Evolutionary conservation across 2,329 filamentous ascomycete genomes (phyloP), one percentile per base, ranked within the genome.

Genomic region (Coniochaeta sp.): DNA sequence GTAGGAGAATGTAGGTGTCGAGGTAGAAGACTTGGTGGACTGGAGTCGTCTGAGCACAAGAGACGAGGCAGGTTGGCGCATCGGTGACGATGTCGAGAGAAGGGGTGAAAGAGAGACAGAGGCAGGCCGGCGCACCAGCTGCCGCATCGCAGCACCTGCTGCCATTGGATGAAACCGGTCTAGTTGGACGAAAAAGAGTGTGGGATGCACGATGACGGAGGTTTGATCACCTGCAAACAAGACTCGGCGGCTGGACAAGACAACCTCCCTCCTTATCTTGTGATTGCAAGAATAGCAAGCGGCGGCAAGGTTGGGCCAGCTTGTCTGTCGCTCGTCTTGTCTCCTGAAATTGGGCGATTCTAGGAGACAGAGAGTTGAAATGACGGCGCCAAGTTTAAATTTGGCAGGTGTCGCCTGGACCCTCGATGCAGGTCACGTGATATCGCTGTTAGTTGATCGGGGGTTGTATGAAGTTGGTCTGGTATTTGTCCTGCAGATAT

Each of bases 111-210:
- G 27, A 28, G 53, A 27, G 31, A 54, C 31, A 53, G 46, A 45
- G 31, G 30, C 22, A 24, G 22, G 52, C 55, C 51, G 54, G 55
- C 55, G 55, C 53, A 57, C 45, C 55, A 61, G 53, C 50, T 60
- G 56, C 53, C 55, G 60, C 58, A 48, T 18, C 26, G 45, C 45
- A 52, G 56, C n/a, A n/a, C n/a, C n/a, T n/a, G n/a, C 57, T 53
- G 53, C 53, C 18, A 49, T 53, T 51, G 33, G 52, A 49, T 55
- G 32, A 46, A 51, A 49, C 26, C 30, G 33, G 24, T 28, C n/a
- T 30, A 30, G 22, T 22, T n/a, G n/a, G n/a, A n/a, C n/a, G n/a
- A n/a, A n/a, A n/a, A n/a, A 46, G 27, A 30, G 33, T 22, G 16
- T 7, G 42, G 33, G 50, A 51, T 55, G 54, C 54, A 55, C 53